Percentiles rank a stretch among this genome's conserved stretches.
These are phyloP conservation scores for Carpinus viminea DNA, from an alignment of 306 rosid species.

Conservation along the genomic window DNA sequence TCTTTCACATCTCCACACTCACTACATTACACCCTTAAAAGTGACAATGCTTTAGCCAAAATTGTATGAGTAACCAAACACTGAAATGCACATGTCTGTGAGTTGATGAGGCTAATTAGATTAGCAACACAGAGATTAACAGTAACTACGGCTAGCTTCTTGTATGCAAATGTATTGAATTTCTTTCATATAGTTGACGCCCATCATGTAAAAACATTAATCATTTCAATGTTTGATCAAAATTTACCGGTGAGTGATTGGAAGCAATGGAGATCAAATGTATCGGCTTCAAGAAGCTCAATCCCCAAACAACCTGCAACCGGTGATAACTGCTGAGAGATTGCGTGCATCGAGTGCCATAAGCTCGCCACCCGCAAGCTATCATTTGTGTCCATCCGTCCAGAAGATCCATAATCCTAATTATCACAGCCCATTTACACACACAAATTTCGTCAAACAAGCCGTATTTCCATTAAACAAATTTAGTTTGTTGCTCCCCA, in stretches of 20 bases:
- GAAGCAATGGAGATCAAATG: slow-evolving; percentile 94
- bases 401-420: slow-evolving; percentile 83
- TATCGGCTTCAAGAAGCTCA: slow-evolving; percentile 91
- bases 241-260: slow-evolving; percentile 74
- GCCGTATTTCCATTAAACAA: not conserved
- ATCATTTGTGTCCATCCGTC: slow-evolving; percentile 92
- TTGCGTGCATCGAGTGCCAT: slow-evolving; percentile 99
- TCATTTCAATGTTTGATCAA: not conserved
- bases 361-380: slow-evolving; percentile 93
- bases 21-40: not conserved
- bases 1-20: not conserved
- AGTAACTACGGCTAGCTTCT: not conserved
- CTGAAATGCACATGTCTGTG: not conserved
- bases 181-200: not conserved
- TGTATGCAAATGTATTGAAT: not conserved
- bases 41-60: not conserved
- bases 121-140: not conserved
- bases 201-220: not conserved
- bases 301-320: slow-evolving; percentile 72
- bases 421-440: not conserved
- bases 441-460: slow-evolving; percentile 1
- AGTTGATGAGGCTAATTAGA: not conserved
- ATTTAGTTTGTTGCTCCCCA: not conserved
- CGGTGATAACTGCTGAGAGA: slow-evolving; percentile 89
- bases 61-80: not conserved